Percentiles rank a stretch among this genome's conserved stretches.
phyloP scores from a whole-genome alignment of 164 flowering plant species.

The Dillenia turbinata region DNA sequence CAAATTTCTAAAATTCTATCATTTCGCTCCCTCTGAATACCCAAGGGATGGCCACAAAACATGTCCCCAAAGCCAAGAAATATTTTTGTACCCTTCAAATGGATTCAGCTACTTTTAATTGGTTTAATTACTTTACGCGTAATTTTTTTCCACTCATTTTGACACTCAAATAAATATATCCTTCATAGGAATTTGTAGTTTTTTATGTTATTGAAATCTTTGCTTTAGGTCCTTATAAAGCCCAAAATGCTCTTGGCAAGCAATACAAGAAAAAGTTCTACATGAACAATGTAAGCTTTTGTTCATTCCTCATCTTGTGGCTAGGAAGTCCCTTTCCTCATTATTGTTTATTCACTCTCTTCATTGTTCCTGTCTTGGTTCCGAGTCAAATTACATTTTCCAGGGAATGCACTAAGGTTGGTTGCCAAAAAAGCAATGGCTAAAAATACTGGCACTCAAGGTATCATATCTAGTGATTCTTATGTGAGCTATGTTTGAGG shows the following conservation, averaged over 20 bases:
- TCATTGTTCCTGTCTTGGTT: not conserved
- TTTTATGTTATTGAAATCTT: conserved; percentile 2
- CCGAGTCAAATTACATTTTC: conserved; percentile 90
- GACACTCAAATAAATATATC: too few species aligned
- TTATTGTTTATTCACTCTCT: not conserved
- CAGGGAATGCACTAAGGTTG: conserved; percentile 66
- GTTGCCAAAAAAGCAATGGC: conserved; percentile 86
- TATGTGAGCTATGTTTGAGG: conserved; percentile 99
- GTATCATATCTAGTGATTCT: conserved; percentile 75
- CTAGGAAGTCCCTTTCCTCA: too few species aligned
- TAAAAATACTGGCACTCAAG: conserved; percentile 97
- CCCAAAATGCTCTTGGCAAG: conserved; percentile 98
- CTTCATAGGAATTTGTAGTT: too few species aligned
- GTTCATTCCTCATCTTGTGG: not conserved
- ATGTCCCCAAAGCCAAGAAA: too few species aligned
- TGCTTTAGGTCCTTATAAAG: conserved; percentile 71
- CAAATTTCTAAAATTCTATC: too few species aligned
- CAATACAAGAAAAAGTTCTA: conserved; percentile 91
- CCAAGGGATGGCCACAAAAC: too few species aligned
- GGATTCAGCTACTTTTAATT: too few species aligned
- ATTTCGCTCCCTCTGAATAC: too few species aligned
- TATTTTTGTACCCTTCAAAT: too few species aligned
- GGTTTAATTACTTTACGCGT: too few species aligned
- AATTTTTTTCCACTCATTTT: too few species aligned
- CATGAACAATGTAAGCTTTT: conserved; percentile 82